These are phyloP conservation scores for Dendrostoma leiphaemia DNA, from an alignment of 2,329 filamentous ascomycete genomes.

Conservation along the genomic window DNA sequence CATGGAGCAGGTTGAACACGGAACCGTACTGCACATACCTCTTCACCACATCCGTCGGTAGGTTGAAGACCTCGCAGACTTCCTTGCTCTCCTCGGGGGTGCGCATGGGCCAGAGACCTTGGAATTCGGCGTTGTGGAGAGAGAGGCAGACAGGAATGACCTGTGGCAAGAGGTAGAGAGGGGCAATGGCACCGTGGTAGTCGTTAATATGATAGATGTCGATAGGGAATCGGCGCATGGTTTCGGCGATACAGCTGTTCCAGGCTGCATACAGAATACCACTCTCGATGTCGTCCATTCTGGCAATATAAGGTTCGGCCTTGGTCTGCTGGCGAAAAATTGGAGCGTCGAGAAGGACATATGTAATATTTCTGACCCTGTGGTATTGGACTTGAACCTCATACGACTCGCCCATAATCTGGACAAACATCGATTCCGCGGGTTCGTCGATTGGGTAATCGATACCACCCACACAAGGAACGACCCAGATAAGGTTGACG, in stretches of 20 bases:
- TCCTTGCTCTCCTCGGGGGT: slow-evolving; percentile 59
- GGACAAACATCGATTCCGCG: slow-evolving; percentile 61
- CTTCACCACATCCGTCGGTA: slow-evolving; percentile 51
- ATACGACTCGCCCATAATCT: slow-evolving; percentile 59
- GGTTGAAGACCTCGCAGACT: slow-evolving; percentile 62
- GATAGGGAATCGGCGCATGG: slow-evolving; percentile 56
- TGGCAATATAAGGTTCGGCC: slow-evolving; percentile 60
- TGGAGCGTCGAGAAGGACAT: slow-evolving; percentile 54
- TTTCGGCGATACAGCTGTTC: slow-evolving; percentile 67
- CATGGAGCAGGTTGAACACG: slow-evolving; percentile 64
- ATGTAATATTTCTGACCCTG: slow-evolving; percentile 38
- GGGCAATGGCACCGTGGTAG: slow-evolving; percentile 44
- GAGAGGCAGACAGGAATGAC: slow-evolving; percentile 61
- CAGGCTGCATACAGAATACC: slow-evolving; percentile 68
- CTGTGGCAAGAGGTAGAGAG: slow-evolving; percentile 61
- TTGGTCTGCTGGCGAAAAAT: slow-evolving; percentile 63
- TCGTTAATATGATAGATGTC: slow-evolving; percentile 39
- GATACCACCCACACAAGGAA: slow-evolving; percentile 60
- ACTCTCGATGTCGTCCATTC: slow-evolving; percentile 67
- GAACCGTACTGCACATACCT: slow-evolving; percentile 66
- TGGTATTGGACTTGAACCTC: slow-evolving; percentile 65
- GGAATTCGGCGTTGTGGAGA: slow-evolving; percentile 67
- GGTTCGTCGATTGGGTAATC: slow-evolving; percentile 60
- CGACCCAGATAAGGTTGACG: slow-evolving; percentile 65
- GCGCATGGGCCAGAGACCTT: slow-evolving; percentile 66